Base-by-base conservation (phyloP, 768 basidiomycete species). In the Amanita fuliginea region DNA sequence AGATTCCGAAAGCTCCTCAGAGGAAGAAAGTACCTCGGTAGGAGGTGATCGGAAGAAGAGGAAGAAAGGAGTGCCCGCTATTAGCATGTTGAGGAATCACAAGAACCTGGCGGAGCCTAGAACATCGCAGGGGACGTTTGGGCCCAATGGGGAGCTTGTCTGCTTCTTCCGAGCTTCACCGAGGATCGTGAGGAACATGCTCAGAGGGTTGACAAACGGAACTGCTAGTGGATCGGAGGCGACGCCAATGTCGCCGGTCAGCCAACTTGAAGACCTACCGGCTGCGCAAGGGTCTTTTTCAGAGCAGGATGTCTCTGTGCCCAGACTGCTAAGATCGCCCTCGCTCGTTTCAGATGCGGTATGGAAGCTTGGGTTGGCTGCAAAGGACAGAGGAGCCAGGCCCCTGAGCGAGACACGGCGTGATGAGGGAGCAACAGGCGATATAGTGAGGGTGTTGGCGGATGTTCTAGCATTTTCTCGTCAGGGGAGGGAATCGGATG, bases 41-140 rank as follows among this genome's bases (percentile, higher is more conserved):
- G 26, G 32, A 7, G 43, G 36, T 10, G 44, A 45, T 35, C 32
- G 43, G 26, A 51, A 34, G 43, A 56, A 65, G 56, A 75, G 68
- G 59, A 61, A 61, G 6, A 72, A 75, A 53, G 80, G 80, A 26
- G 58, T 43, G 13, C 49, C 40, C 9, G 49, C 78, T 0, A 71
- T 78, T 32, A 70, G 78, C 0, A 56, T 83, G 1, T 56, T 85
- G 53, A 70, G 80, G 44, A 78, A 72, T 44, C 74, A 81, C 56
- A 86, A 89, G 64, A 90, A 90, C 60, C 62, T 91, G 5, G 83
- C 86, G 0, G 89, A 92, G 62, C 84, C 90, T 1, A 69, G 87
- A 53, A 89, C 86, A 0, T 90, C 87, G 1, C 91, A 93, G 58
- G 92, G 88, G 2, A 76, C 82, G 0, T 95, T 94, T 68, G 87